Conservation (phyloP, 768 basidiomycete species). For the Rhodocollybia butyracea region DNA sequence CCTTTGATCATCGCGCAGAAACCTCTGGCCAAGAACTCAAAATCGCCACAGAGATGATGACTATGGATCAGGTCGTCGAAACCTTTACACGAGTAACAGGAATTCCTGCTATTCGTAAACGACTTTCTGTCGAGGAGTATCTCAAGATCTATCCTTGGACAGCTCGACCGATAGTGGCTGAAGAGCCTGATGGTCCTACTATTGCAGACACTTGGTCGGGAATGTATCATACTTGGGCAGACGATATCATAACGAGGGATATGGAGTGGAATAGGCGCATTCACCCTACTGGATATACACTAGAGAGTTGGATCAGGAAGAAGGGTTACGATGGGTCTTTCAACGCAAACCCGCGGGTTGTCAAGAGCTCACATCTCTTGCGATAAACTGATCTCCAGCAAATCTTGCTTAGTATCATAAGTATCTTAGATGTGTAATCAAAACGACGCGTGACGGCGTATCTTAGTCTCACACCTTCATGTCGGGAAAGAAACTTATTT, state of each 20-base stretch:
- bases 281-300: slow-evolving; percentile 30
- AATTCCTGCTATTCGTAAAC: slow-evolving; percentile 28
- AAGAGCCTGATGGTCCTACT: slow-evolving; percentile 29
- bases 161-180: slow-evolving; percentile 27
- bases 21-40: slow-evolving; percentile 34
- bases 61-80: slow-evolving; percentile 33
- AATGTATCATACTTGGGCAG: slow-evolving; percentile 43
- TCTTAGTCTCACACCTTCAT: too few relatives aligned
- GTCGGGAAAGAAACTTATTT: slow-evolving; percentile 37
- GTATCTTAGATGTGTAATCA: too few relatives aligned
- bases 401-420: too few relatives aligned
- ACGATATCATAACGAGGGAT: slow-evolving; percentile 40
- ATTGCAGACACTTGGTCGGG: slow-evolving; percentile 39
- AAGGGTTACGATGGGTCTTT: slow-evolving; percentile 25
- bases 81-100: slow-evolving; percentile 37
- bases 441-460: too few relatives aligned
- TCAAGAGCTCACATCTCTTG: too few relatives aligned
- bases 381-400: too few relatives aligned
- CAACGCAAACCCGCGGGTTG: neutral
- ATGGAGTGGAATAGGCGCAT: slow-evolving; percentile 41
- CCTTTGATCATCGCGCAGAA: slow-evolving; percentile 31
- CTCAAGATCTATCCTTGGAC: slow-evolving; percentile 24
- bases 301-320: slow-evolving; percentile 40
- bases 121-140: slow-evolving; percentile 31
- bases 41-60: slow-evolving; percentile 34